Evolutionary conservation across 1,284 basidiomycete genomes (phyloP).

Genomic region (Cryptococcus deneoformans): DNA sequence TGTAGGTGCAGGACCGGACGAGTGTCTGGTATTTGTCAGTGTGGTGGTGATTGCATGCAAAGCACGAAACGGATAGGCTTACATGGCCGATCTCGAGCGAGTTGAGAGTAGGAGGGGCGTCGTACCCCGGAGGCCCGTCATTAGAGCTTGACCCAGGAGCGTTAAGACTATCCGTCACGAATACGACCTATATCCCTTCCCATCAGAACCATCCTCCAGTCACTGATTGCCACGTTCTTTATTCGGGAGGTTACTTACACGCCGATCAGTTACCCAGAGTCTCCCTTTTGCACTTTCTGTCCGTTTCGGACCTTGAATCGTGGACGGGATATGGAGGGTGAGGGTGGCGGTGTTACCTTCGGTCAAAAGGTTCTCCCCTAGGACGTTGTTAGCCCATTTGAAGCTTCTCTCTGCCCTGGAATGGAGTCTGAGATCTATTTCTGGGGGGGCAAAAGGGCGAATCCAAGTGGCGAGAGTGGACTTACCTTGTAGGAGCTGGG

Average conservation of each 20-base stretch:
- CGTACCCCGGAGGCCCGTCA: conserved; percentile 8
- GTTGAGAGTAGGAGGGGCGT: conserved; percentile 19
- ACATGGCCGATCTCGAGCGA: conserved; percentile 40
- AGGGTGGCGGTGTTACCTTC: conserved; percentile 28
- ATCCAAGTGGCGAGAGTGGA: background rate
- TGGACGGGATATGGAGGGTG: conserved; percentile 40
- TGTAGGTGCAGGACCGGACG: conserved; percentile 27
- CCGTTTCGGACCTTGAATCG: conserved; percentile 40
- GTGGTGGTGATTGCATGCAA: background rate
- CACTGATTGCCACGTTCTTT: background rate
- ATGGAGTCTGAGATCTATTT: background rate
- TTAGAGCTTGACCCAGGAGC: conserved; percentile 2
- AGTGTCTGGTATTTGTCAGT: conserved; percentile 8
- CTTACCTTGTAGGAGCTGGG: conserved; percentile 7
- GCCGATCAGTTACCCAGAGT: conserved; percentile 41
- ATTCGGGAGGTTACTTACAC: conserved; percentile 22
- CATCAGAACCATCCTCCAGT: background rate
- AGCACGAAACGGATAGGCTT: conserved; percentile 6
- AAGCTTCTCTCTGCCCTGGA: too few relatives aligned
- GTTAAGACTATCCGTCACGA: conserved; percentile 17
- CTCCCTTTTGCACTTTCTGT: conserved; percentile 29
- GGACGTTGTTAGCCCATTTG: too few relatives aligned
- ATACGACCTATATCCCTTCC: conserved; percentile 22
- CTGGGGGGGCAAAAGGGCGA: background rate
- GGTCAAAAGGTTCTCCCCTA: conserved; percentile 34